phyloP scores from a whole-genome alignment of 2,329 filamentous ascomycete genomes.

The Cucurbitaria berberidis region DNA sequence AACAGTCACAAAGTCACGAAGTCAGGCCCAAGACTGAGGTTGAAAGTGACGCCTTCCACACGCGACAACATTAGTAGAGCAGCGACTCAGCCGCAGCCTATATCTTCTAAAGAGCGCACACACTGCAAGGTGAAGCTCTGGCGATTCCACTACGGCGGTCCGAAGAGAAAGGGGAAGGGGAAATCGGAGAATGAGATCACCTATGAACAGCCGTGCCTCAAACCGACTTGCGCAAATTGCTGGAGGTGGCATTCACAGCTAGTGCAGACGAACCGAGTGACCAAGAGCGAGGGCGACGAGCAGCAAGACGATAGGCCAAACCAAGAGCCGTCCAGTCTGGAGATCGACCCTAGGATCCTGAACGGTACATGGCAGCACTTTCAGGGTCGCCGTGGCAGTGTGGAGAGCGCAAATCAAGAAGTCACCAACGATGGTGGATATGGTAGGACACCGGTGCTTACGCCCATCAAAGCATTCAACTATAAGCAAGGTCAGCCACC shows the following conservation, averaged over 20 bases:
- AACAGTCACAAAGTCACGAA: background rate
- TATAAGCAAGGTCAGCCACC: background rate
- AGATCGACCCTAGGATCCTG: conserved; percentile 6
- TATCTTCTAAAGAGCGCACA: background rate
- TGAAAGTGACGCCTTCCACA: background rate
- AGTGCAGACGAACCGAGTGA: background rate
- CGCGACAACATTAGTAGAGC: background rate
- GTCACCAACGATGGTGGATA: background rate
- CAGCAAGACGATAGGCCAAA: background rate
- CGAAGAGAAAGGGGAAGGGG: conserved; percentile 6
- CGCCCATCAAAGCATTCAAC: background rate
- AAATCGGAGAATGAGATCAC: conserved; percentile 9
- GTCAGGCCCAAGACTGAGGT: background rate
- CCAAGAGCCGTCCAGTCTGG: background rate
- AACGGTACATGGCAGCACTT: conserved; percentile 1
- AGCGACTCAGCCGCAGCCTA: too few species aligned
- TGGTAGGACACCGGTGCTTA: background rate
- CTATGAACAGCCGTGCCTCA: conserved; percentile 19
- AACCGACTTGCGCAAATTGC: conserved; percentile 21
- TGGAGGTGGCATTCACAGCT: conserved; percentile 16
- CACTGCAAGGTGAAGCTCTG: conserved; percentile 23
- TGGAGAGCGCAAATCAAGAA: background rate
- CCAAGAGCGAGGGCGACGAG: background rate
- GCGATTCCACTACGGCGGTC: conserved; percentile 26
- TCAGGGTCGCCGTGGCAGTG: background rate